These are phyloP conservation scores for Drosera capensis DNA, from an alignment of 148 eudicot genomes.

Conservation along the genomic window DNA sequence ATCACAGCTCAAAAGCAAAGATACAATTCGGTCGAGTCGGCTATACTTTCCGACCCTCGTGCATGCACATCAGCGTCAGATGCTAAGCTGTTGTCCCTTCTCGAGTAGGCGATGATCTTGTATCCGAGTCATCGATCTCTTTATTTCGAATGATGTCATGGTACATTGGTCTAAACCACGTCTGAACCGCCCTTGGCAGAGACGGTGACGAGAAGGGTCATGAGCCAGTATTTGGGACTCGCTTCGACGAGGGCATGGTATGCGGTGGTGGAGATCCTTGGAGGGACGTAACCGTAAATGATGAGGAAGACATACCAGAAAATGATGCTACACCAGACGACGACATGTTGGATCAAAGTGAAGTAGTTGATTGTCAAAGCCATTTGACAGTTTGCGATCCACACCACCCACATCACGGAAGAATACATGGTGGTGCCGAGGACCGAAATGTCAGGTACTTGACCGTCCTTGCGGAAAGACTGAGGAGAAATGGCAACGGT, in stretches of 20 bases:
- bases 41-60: too few species aligned
- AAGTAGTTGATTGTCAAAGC: slow-evolving; percentile 81
- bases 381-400: slow-evolving; percentile 91
- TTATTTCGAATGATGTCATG: slow-evolving; percentile 51
- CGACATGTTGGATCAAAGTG: slow-evolving; percentile 89
- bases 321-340: slow-evolving; percentile 80
- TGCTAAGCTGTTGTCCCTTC: too few species aligned
- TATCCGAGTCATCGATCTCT: slow-evolving; percentile 5
- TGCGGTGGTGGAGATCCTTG: slow-evolving; percentile 60
- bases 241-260: slow-evolving; percentile 56
- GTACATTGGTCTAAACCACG: slow-evolving; percentile 63
- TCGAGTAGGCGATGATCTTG: too few species aligned
- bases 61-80: too few species aligned
- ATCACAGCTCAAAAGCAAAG: too few species aligned
- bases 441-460: slow-evolving; percentile 44
- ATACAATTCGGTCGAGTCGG: too few species aligned
- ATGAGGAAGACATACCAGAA: slow-evolving; percentile 70
- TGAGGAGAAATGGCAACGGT: slow-evolving; percentile 26
- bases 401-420: slow-evolving; percentile 68
- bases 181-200: slow-evolving; percentile 46
- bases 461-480: slow-evolving; percentile 66
- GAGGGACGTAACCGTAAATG: slow-evolving; percentile 46
- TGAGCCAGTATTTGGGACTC: slow-evolving; percentile 64
- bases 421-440: slow-evolving; percentile 74
- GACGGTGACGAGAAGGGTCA: slow-evolving; percentile 46